Percentiles rank a stretch among this genome's conserved stretches.
Evolutionary conservation across 345 rosid genomes (phyloP).

Genomic region (Salix arbutifolia): DNA sequence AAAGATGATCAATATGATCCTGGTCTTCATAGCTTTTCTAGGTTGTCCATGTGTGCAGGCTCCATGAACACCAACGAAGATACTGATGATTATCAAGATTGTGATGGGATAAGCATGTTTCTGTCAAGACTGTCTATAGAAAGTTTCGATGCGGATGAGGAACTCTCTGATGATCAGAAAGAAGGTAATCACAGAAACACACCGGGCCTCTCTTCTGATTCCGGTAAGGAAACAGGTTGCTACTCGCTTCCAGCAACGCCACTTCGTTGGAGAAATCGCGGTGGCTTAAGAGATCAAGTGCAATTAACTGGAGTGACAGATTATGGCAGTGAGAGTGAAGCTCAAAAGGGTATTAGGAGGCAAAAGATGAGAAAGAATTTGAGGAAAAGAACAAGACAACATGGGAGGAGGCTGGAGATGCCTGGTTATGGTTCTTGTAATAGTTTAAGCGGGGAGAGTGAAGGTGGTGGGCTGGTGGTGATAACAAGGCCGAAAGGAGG

Average conservation of each 20-base stretch:
- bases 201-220: slow-evolving; percentile 47
- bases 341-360: slow-evolving; percentile 16
- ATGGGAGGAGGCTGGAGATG: too few species aligned
- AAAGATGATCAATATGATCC: slow-evolving; percentile 29
- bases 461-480: slow-evolving; percentile 57
- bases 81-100: slow-evolving; percentile 17
- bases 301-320: slow-evolving; percentile 32
- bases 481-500: slow-evolving; percentile 86
- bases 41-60: slow-evolving; percentile 68
- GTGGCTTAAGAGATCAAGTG: background rate
- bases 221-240: slow-evolving; percentile 48
- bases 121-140: slow-evolving; percentile 55
- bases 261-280: slow-evolving; percentile 32
- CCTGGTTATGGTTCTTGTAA: slow-evolving; percentile 16
- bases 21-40: slow-evolving; percentile 45
- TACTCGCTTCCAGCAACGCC: slow-evolving; percentile 65
- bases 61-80: slow-evolving; percentile 51
- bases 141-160: slow-evolving; percentile 75
- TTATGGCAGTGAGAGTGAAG: slow-evolving; percentile 83
- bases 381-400: slow-evolving; percentile 31
- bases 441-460: slow-evolving; percentile 59
- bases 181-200: slow-evolving; percentile 13
- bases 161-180: slow-evolving; percentile 50
- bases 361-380: slow-evolving; percentile 23
- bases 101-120: slow-evolving; percentile 27